These are phyloP conservation scores for Solanum hybrid DNA, from an alignment of 305 asterid genomes.

Conservation along the genomic window DNA sequence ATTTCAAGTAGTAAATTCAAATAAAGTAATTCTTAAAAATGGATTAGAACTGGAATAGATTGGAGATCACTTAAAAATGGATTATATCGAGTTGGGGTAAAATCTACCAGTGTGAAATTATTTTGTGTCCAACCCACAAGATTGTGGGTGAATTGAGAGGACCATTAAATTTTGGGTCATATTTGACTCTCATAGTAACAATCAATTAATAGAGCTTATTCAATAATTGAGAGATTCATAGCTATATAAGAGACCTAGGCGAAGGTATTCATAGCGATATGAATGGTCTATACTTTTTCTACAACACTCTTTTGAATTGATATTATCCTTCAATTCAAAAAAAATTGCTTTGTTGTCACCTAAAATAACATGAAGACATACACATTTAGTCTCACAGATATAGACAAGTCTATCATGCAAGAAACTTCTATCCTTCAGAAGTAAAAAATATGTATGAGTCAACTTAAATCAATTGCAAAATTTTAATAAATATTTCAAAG, in stretches of 20 bases:
- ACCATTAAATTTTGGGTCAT: not conserved
- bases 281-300: not conserved
- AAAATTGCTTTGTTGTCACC: not conserved
- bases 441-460: not conserved
- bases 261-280: not conserved
- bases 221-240: not conserved
- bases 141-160: not conserved
- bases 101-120: not conserved
- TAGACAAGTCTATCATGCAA: not conserved
- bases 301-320: not conserved
- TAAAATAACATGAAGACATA: not conserved
- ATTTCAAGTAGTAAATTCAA: not conserved
- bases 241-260: not conserved
- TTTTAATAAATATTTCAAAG: not conserved
- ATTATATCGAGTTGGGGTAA: not conserved
- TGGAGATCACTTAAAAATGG: not conserved
- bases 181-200: not conserved
- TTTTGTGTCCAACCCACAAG: not conserved
- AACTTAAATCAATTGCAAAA: not conserved
- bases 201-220: not conserved
- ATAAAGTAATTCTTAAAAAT: not conserved
- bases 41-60: not conserved
- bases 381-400: not conserved
- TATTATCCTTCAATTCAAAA: not conserved
- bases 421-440: not conserved